Base-by-base conservation (phyloP, 2,329 filamentous ascomycete genomes). In the Alternaria brassicicola region DNA sequence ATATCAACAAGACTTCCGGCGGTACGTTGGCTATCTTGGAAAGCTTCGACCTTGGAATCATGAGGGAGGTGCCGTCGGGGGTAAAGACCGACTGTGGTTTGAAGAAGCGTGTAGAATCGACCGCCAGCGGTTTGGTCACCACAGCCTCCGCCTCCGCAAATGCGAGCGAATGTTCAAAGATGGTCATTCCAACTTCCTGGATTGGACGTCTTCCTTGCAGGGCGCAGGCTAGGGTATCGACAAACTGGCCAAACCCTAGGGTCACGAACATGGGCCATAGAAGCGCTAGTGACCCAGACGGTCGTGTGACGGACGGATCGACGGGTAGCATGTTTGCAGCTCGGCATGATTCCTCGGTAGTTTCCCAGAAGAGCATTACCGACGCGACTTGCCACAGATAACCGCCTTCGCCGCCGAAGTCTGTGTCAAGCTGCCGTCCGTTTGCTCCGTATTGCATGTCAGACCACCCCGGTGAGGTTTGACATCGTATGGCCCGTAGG, bases 121-220 rank as follows among this genome's bases (percentile, higher is more conserved):
- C 86, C 12, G 89, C 89, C 13, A 97, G 85, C 49, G 93, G 90
- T 64, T 89, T 91, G 67, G 88, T 89, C 43, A 97, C 88, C 63
- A 93, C 90, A 28, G 91, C 89, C 75, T 99, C 95, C 8, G 94
- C 94, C 77, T 99, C 95, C 10, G 94, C 92, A 79, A 98, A 99
- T 2, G 94, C 94, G 8, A 99, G 83, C 0, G 93, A 97, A 72
- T 97, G 93, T 75, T 99, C 95, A 70, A 98, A 97, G 2, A 97
- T 85, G 0, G 93, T 97, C 91, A 98, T 97, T 17, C 93, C 93
- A 1, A 92, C 96, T 78, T 98, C 95, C 0, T 91, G 89, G 62
- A 90, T 86, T 0, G 92, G 86, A 2, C 87, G 85, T 2, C 90
- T 87, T 30, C 94, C 94, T 75, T 97, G 92, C 6, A 98, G 84